These are phyloP conservation scores for Sphaerulina populicola DNA, from an alignment of 2,329 filamentous ascomycete genomes.

Conservation along the genomic window DNA sequence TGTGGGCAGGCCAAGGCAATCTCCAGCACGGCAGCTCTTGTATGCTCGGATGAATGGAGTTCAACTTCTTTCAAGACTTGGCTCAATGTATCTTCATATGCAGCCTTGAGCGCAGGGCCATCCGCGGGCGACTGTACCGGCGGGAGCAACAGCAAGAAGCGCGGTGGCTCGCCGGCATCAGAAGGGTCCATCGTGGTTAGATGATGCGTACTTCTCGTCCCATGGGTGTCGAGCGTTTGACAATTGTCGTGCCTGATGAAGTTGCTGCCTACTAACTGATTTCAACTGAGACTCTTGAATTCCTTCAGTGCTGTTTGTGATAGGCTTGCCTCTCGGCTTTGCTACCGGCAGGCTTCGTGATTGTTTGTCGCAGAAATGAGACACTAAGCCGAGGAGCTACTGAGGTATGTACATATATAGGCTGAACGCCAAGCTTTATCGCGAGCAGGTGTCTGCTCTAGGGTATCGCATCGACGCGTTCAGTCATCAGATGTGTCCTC, in stretches of 20 bases:
- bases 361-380: neutral
- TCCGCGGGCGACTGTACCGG: slow-evolving; percentile 37
- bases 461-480: neutral
- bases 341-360: neutral
- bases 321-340: no score
- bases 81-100: slow-evolving; percentile 37
- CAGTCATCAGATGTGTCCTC: neutral
- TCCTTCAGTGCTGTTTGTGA: no score
- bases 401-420: neutral
- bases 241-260: neutral
- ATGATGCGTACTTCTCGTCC: neutral
- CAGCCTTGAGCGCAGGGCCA: slow-evolving; percentile 36
- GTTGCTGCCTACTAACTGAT: neutral
- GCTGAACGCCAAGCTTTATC: neutral
- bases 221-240: neutral
- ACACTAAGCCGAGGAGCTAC: neutral
- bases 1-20: slow-evolving; percentile 57
- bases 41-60: slow-evolving; percentile 27
- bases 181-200: slow-evolving; percentile 4
- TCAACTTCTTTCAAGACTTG: slow-evolving; percentile 38
- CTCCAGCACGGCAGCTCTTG: slow-evolving; percentile 42
- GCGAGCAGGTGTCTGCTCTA: neutral
- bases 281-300: no score
- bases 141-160: slow-evolving; percentile 40
- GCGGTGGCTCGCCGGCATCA: slow-evolving; percentile 23